A percentile compares a stretch with the other conserved stretches of the same genome.
Evolutionary conservation across 495 filamentous ascomycete genomes (phyloP).

Genomic region (Penicillium simplicissimum): DNA sequence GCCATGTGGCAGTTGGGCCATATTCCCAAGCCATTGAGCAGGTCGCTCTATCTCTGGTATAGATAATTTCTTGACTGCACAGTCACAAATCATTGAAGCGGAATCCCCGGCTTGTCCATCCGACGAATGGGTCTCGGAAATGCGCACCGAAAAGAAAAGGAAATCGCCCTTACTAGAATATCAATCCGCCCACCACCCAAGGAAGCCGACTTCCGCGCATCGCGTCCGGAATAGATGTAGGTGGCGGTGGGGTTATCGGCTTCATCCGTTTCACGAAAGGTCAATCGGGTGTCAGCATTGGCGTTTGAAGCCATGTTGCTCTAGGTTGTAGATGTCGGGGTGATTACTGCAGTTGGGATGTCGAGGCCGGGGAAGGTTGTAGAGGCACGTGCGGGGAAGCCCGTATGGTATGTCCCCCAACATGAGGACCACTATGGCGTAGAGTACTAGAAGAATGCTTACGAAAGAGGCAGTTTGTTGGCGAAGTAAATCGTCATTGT

Average conservation of each 20-base stretch:
- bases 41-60: not conserved
- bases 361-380: not conserved
- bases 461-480: not conserved
- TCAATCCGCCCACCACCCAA: constrained; percentile 32
- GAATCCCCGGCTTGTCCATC: not conserved
- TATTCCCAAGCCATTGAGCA: not conserved
- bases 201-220: constrained; percentile 2
- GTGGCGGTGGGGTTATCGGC: constrained; percentile 37
- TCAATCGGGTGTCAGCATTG: constrained; percentile 14
- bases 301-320: constrained; percentile 24
- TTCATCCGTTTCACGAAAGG: constrained; percentile 43
- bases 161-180: constrained; percentile 33
- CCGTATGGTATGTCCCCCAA: not conserved
- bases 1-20: not conserved
- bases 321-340: not conserved
- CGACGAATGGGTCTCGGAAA: not conserved
- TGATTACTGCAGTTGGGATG: not conserved
- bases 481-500: constrained; percentile 2
- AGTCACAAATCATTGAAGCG: not conserved
- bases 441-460: not conserved
- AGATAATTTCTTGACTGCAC: not conserved
- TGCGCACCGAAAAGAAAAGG: not conserved
- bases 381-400: constrained; percentile 16
- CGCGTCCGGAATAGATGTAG: constrained; percentile 38
- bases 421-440: not conserved